phyloP scores from a whole-genome alignment of 345 rosid species.

The Brassica carinata region DNA sequence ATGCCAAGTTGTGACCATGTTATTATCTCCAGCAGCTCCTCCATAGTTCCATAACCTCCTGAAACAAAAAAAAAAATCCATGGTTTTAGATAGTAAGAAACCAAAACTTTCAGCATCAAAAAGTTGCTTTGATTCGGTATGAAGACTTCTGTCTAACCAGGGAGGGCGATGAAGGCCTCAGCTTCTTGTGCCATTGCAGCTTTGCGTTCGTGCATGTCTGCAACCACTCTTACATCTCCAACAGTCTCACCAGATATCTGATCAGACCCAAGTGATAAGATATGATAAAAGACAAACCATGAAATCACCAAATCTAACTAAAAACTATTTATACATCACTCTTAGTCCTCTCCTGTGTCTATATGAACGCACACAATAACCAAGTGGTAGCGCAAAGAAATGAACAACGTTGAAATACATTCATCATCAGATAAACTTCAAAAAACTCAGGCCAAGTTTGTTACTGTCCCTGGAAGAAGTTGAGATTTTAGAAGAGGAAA shows the following conservation, averaged over 20 bases:
- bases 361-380: not conserved
- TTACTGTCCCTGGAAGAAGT: no score
- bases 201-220: conserved; percentile 95
- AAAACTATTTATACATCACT: no score
- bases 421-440: not conserved
- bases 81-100: no score
- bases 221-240: conserved; percentile 80
- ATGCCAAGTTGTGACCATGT: conserved; percentile 98
- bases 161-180: conserved; percentile 94
- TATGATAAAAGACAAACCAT: not conserved
- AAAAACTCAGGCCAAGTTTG: no score
- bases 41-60: conserved; percentile 99
- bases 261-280: not conserved
- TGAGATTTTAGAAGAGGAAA: not conserved
- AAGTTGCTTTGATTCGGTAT: not conserved
- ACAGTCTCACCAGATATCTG: conserved; percentile 91
- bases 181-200: conserved; percentile 96
- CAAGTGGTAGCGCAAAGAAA: not conserved
- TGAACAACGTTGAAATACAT: not conserved
- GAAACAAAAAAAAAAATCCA: conserved; percentile 11
- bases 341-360: not conserved
- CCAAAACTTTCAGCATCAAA: conserved; percentile 14
- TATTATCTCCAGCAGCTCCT: conserved; percentile 93
- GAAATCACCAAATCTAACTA: not conserved
- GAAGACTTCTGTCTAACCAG: conserved; percentile 56